Evolutionary conservation across 73 alveolate genomes (phyloP), one percentile per base, ranked within the genome.

Genomic region (Tetrahymena malaccensis): DNA sequence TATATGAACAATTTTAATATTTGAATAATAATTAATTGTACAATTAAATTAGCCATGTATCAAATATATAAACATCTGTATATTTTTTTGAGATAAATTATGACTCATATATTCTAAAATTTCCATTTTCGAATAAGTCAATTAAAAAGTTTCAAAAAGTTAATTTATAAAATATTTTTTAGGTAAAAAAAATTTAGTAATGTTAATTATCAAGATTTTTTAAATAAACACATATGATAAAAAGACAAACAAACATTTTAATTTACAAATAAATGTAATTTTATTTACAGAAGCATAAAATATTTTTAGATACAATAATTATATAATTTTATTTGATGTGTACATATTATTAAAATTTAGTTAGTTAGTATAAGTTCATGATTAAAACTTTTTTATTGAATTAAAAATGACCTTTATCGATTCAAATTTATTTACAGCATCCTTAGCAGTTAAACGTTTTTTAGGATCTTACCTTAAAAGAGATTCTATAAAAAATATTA

Each of bases 1-100:
- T 97, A 98, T 98, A 40, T 98, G 98, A 98, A 55, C 83, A 50
- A 50, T 50, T 50, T 50, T 50, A 85, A 34, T 85, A 85, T 38
- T 31, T 27, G 34, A 31, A 85, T 27, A 31, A 3, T 10, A 85
- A 31, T 38, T 35, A 85, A 25, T n/a, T 27, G 37, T 27, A 25
- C 89, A 70, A n/a, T 70, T 70, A n/a, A 31, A 70, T 70, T 70
- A 70, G 37, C 85, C 34, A 58, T 22, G 5, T 70, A 7, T 70
- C 37, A 70, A 27, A 70, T 5, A 50, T 10, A 50, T 50, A 40
- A 40, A 6, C 44, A 50, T 50, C 83, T 50, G 13, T 15, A 50
- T 50, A 50, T 50, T 50, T 50, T 50, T 50, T 13, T 50, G 83
- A 40, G 44, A 50, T 21, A 50, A 50, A 50, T 50, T 50, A 19